Conservation (phyloP, 768 basidiomycete species). For the Phanerochaete carnosa region DNA sequence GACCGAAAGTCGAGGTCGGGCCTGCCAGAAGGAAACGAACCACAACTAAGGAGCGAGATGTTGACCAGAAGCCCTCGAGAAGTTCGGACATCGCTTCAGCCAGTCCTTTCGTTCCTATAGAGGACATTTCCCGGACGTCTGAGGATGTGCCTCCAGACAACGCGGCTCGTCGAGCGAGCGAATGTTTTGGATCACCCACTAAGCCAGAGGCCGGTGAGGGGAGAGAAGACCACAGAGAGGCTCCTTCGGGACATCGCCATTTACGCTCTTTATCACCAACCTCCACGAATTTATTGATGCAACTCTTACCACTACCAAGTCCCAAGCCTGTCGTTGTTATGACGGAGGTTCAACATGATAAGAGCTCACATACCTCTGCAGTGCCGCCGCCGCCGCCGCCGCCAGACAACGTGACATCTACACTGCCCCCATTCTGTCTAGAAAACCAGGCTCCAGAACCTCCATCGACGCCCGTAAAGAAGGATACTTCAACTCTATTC, state of each 20-base stretch:
- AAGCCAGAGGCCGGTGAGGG: neutral
- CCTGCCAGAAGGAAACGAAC: neutral
- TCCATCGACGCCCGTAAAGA: neutral
- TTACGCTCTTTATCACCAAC: conserved; percentile 59
- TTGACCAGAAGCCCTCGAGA: neutral
- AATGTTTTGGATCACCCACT: neutral
- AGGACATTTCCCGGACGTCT: neutral
- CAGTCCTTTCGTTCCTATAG: neutral
- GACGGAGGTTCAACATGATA: neutral
- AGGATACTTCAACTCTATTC: conserved; percentile 31
- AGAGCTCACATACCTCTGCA: neutral
- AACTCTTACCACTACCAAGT: conserved; percentile 25
- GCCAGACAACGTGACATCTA: neutral
- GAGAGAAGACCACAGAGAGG: neutral
- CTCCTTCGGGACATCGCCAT: neutral
- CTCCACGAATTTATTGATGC: conserved; percentile 43
- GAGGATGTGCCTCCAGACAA: neutral
- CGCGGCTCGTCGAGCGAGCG: neutral
- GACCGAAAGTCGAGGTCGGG: neutral
- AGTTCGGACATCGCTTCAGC: neutral
- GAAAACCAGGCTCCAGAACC: neutral
- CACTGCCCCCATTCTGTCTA: neutral
- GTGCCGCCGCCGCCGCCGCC: neutral
- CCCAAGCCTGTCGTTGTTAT: neutral
- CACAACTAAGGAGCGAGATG: conserved; percentile 11